Percentiles rank a stretch among this genome's conserved stretches.
phyloP scores from a whole-genome alignment of 257 asterid genomes.

The Solanum peruvianum region DNA sequence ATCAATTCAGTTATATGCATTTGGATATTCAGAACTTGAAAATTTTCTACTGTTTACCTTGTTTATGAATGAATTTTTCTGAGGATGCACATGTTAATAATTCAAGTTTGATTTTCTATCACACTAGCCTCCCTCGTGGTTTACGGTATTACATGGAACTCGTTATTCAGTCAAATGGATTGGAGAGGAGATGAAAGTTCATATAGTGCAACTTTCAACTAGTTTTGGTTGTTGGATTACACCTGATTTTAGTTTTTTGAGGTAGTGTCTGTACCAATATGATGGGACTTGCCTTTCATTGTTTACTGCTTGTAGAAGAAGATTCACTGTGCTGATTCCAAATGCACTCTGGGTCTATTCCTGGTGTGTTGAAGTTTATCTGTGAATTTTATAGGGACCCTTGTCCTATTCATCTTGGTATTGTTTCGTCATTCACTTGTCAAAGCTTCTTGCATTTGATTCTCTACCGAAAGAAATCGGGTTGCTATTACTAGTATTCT shows the following conservation, averaged over 20 bases:
- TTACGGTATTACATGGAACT: neutral
- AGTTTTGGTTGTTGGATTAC: neutral
- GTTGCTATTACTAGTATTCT: neutral
- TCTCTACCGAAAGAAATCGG: neutral
- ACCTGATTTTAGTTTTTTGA: neutral
- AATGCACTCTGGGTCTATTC: neutral
- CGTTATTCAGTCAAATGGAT: neutral
- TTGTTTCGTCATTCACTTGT: neutral
- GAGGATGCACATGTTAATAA: neutral
- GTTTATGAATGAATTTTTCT: neutral
- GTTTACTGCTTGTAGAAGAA: neutral
- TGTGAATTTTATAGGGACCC: neutral
- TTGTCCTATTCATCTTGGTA: neutral
- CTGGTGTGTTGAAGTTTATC: too few relatives aligned
- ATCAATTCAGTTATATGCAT: neutral
- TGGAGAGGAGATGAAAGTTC: neutral
- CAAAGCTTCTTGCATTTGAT: neutral
- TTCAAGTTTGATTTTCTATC: neutral
- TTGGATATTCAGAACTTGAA: neutral
- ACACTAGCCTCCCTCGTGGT: neutral
- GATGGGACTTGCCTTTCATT: neutral
- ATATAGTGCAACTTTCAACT: neutral
- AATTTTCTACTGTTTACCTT: neutral
- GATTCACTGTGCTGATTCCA: neutral
- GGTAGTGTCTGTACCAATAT: neutral